Evolutionary conservation across 192 early-diverging fungal species (phyloP).

Genomic region (Rhizoclosmatium globosum): DNA sequence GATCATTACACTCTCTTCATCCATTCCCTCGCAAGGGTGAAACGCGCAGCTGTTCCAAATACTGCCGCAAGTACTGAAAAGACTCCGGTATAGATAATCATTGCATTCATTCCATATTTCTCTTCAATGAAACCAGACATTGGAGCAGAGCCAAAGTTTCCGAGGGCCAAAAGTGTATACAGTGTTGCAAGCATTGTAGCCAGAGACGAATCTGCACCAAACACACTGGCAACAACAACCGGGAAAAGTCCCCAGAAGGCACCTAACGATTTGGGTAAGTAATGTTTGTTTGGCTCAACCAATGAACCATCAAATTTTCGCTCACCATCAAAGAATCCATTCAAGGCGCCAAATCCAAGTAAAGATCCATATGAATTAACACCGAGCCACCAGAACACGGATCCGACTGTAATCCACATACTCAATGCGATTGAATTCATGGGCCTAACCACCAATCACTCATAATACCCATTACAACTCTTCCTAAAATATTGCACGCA

Average conservation of each 20-base stretch:
- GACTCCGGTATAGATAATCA: slow-evolving; percentile 26
- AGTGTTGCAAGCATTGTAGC: slow-evolving; percentile 34
- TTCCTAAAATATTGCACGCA: slow-evolving; percentile 69
- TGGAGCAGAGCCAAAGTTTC: slow-evolving; percentile 30
- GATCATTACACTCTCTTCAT: slow-evolving; percentile 8
- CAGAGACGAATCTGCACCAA: slow-evolving; percentile 13
- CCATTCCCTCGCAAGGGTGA: neutral
- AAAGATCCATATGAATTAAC: neutral
- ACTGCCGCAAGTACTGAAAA: neutral
- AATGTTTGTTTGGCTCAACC: too few relatives aligned
- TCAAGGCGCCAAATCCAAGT: neutral
- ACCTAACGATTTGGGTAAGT: neutral
- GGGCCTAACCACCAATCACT: slow-evolving; percentile 67
- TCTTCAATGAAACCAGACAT: slow-evolving; percentile 18
- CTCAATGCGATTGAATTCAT: slow-evolving; percentile 68
- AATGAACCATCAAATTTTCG: too few relatives aligned
- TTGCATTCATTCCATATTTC: neutral
- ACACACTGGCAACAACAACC: slow-evolving; percentile 34
- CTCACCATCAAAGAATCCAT: slow-evolving; percentile 23
- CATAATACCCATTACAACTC: slow-evolving; percentile 68
- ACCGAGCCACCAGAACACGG: slow-evolving; percentile 28
- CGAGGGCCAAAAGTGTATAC: slow-evolving; percentile 24
- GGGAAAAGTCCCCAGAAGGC: slow-evolving; percentile 45
- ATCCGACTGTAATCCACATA: slow-evolving; percentile 36
- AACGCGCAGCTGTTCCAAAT: slow-evolving; percentile 1